Evolutionary conservation across 768 basidiomycete species (phyloP).

Genomic region (Agaricus subrufescens): DNA sequence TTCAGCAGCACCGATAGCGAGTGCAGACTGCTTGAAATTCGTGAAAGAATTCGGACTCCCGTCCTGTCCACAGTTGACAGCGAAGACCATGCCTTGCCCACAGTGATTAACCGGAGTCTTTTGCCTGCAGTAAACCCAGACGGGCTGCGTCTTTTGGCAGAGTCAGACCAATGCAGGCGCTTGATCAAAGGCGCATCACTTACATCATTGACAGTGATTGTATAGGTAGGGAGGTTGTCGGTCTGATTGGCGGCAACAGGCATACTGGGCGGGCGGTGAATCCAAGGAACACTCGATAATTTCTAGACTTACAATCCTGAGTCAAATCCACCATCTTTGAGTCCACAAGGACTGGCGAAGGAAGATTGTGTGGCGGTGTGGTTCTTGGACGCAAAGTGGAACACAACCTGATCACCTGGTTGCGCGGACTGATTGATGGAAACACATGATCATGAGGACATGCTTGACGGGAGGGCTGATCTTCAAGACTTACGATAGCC

Average conservation of each 20-base stretch:
- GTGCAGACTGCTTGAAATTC: constrained; percentile 54
- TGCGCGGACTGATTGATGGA: constrained; percentile 32
- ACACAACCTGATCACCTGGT: constrained; percentile 55
- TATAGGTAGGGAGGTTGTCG: constrained; percentile 43
- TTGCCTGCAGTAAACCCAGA: constrained; percentile 60
- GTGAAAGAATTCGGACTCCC: constrained; percentile 55
- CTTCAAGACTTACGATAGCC: constrained; percentile 38
- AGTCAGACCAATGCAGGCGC: neutral
- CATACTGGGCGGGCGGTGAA: constrained; percentile 29
- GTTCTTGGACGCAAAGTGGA: constrained; percentile 57
- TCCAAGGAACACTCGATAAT: constrained; percentile 5
- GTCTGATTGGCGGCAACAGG: constrained; percentile 50
- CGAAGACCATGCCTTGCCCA: constrained; percentile 63
- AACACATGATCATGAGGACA: neutral
- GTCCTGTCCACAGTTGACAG: constrained; percentile 55
- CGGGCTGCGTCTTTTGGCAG: constrained; percentile 40
- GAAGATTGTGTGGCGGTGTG: constrained; percentile 50
- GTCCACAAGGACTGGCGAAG: constrained; percentile 50
- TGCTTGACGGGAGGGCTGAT: neutral
- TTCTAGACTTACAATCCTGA: constrained; percentile 49
- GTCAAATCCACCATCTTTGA: constrained; percentile 45
- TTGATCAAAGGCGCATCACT: constrained; percentile 11
- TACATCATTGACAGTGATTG: constrained; percentile 45
- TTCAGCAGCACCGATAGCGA: constrained; percentile 49
- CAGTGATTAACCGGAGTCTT: constrained; percentile 52